phyloP scores from a whole-genome alignment of 2,329 filamentous ascomycete genomes.

The Paraphaeosphaeria minitans region DNA sequence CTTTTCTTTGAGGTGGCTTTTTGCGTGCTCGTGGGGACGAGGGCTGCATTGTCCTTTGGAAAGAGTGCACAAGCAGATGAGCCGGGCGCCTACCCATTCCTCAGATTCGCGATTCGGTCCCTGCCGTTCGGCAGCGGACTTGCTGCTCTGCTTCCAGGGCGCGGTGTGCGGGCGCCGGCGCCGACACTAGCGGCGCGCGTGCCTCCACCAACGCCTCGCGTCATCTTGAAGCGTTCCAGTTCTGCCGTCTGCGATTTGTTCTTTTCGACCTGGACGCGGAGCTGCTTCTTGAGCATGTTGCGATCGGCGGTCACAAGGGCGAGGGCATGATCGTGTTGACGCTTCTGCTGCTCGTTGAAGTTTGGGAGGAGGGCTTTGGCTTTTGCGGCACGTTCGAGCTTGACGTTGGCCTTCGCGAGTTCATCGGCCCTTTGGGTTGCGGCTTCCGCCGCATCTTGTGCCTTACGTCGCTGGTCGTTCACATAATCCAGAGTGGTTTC shows the following conservation, averaged over 20 bases:
- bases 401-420: conserved; percentile 22
- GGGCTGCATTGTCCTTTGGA: too few species aligned
- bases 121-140: conserved; percentile 30
- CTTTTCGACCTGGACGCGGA: conserved; percentile 33
- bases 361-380: conserved; percentile 24
- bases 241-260: conserved; percentile 10
- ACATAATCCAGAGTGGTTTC: conserved; percentile 61
- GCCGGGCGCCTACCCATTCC: conserved; percentile 22
- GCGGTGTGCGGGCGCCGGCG: conserved; percentile 35
- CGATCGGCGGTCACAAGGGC: conserved; percentile 17
- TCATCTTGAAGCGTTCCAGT: conserved; percentile 22
- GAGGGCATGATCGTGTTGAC: conserved; percentile 15
- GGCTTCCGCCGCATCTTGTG: conserved; percentile 20
- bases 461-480: conserved; percentile 59
- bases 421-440: conserved; percentile 14
- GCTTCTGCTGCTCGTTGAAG: conserved; percentile 21
- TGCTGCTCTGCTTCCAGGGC: conserved; percentile 31
- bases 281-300: conserved; percentile 18
- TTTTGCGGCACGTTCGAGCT: conserved; percentile 23
- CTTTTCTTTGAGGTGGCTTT: background rate
- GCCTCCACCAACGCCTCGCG: conserved; percentile 29
- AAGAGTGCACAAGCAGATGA: background rate
- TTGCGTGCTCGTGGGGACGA: background rate
- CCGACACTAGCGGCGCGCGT: conserved; percentile 38
- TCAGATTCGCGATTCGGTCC: conserved; percentile 29